Conservation (phyloP, 352 stramenopile species). For the Globisporangium polare region DNA sequence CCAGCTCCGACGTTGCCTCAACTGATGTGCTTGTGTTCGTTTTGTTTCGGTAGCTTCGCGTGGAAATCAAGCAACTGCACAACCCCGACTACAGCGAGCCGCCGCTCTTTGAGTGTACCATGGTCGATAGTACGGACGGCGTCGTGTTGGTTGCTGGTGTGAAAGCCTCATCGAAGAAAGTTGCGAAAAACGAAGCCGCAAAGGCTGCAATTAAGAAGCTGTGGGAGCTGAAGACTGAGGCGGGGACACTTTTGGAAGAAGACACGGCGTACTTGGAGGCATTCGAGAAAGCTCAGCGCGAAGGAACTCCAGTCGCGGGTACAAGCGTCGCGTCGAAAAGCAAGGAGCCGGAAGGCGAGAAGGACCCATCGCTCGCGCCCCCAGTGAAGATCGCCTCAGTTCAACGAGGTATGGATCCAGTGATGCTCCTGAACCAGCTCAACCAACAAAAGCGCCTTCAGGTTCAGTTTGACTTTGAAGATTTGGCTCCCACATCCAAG, state of each 20-base stretch:
- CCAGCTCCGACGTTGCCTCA: background rate
- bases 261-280: constrained; percentile 63
- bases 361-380: constrained; percentile 2
- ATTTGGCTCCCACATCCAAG: constrained; percentile 31
- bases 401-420: constrained; percentile 40
- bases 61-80: constrained; percentile 37
- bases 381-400: constrained; percentile 28
- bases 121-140: constrained; percentile 37
- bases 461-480: constrained; percentile 42
- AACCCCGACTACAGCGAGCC: constrained; percentile 54
- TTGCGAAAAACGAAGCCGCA: constrained; percentile 60
- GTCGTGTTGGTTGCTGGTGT: constrained; percentile 48
- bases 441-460: constrained; percentile 34
- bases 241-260: constrained; percentile 42
- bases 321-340: constrained; percentile 25
- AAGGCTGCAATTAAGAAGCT: constrained; percentile 72
- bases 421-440: constrained; percentile 56
- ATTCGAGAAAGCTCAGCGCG: constrained; percentile 32
- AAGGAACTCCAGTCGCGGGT: constrained; percentile 31
- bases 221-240: constrained; percentile 64
- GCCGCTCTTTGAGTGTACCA: constrained; percentile 54
- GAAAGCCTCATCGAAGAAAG: constrained; percentile 57
- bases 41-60: constrained; percentile 26
- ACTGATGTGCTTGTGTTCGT: background rate
- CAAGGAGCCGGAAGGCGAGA: constrained; percentile 44